A percentile compares a stretch with the other conserved stretches of the same genome.
Evolutionary conservation across 164 flowering plant genomes (phyloP).

Genomic region (Vitis amurensis): DNA sequence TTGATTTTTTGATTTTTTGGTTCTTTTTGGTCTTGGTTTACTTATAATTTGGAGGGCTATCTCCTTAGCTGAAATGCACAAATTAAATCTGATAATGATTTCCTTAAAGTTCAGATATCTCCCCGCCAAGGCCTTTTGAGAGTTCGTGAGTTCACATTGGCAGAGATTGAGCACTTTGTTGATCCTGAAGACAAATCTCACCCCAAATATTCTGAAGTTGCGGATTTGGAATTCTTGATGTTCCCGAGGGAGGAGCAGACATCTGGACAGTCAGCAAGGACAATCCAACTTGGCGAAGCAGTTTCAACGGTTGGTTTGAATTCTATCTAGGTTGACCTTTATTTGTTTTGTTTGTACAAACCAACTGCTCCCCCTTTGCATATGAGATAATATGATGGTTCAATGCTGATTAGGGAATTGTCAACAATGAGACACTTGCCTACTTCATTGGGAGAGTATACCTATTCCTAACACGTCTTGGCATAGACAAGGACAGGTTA

Average conservation of each 20-base stretch:
- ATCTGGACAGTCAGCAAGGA: conserved; percentile 67
- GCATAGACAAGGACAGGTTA: conserved; percentile 79
- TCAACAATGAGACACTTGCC: conserved; percentile 91
- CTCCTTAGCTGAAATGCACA: too few species aligned
- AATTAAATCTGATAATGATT: too few species aligned
- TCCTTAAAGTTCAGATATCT: conserved; percentile 60
- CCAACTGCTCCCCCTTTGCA: background rate
- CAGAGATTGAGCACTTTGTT: conserved; percentile 97
- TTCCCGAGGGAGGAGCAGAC: conserved; percentile 89
- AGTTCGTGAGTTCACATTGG: conserved; percentile 93
- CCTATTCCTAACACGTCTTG: conserved; percentile 79
- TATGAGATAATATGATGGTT: background rate
- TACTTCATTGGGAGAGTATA: conserved; percentile 96
- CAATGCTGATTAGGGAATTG: conserved; percentile 60
- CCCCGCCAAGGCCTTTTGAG: conserved; percentile 98
- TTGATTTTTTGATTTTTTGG: too few species aligned
- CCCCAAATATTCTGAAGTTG: conserved; percentile 78
- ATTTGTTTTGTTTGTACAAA: background rate
- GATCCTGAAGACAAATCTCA: conserved; percentile 95
- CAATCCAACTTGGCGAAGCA: conserved; percentile 68
- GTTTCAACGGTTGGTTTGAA: conserved; percentile 61
- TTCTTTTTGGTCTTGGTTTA: too few species aligned
- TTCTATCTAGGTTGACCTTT: background rate
- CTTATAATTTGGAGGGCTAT: too few species aligned
- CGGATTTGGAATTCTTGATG: conserved; percentile 82